These are phyloP conservation scores for Rhodofomes roseus DNA, from an alignment of 1,284 basidiomycete species.

Conservation along the genomic window DNA sequence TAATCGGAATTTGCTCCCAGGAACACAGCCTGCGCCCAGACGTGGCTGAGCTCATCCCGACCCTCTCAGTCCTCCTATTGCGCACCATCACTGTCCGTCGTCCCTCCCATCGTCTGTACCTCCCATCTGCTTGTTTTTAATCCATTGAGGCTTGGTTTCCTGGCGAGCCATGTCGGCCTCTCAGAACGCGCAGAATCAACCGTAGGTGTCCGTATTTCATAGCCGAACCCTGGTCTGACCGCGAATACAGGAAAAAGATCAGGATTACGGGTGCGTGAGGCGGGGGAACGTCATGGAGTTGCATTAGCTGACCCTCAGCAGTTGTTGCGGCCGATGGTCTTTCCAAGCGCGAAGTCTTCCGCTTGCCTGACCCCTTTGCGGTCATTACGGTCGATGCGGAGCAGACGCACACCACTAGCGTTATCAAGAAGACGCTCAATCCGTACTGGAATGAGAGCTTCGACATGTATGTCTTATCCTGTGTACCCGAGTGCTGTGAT, in stretches of 20 bases:
- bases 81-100: not conserved
- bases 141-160: not conserved
- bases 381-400: conserved; percentile 95
- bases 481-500: not conserved
- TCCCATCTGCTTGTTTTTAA: not conserved
- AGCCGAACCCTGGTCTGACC: conserved; percentile 10
- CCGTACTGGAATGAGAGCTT: conserved; percentile 95
- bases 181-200: conserved; percentile 20
- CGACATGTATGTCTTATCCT: conserved; percentile 64
- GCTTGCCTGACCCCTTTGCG: conserved; percentile 94
- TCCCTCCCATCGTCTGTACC: not conserved
- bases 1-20: not conserved
- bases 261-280: conserved; percentile 32
- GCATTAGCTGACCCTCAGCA: conserved; percentile 29
- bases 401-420: conserved; percentile 89
- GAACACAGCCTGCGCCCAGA: conserved; percentile 1
- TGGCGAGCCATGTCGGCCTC: conserved; percentile 22
- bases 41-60: conserved; percentile 2
- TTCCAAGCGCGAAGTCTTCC: conserved; percentile 87
- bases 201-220: conserved; percentile 16
- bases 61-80: not conserved
- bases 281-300: not conserved
- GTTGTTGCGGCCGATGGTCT: conserved; percentile 88
- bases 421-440: conserved; percentile 81
- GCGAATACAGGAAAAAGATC: conserved; percentile 32